These are phyloP conservation scores for Oryza australiensis DNA, from an alignment of 176 grass and related monocot species.

Conservation along the genomic window DNA sequence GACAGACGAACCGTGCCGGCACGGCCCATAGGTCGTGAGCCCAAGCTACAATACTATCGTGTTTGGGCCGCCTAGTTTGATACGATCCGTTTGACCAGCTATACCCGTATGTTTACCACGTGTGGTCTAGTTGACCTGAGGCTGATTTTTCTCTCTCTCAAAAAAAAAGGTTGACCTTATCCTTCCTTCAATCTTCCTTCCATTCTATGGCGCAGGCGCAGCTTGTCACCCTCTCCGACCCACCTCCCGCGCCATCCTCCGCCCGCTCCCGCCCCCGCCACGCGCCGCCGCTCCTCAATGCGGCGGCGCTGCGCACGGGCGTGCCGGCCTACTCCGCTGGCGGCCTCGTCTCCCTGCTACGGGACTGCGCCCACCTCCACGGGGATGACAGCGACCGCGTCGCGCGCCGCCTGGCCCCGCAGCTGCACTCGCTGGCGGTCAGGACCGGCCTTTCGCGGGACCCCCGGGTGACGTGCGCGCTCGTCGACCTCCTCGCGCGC, in stretches of 20 bases:
- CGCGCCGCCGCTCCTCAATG: slow-evolving; percentile 23
- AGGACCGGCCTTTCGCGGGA: slow-evolving; percentile 47
- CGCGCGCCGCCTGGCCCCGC: slow-evolving; percentile 41
- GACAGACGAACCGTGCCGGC: no score
- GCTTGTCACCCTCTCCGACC: slow-evolving; percentile 37
- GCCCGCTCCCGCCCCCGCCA: background rate
- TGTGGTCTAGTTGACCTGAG: no score
- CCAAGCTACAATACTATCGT: no score
- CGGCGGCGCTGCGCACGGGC: background rate
- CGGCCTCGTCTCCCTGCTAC: slow-evolving; percentile 48
- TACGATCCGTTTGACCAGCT: no score
- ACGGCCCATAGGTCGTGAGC: no score
- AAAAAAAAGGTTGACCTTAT: no score
- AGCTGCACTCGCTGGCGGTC: slow-evolving; percentile 57
- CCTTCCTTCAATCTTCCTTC: slow-evolving; percentile 29
- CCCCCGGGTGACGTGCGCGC: slow-evolving; percentile 58
- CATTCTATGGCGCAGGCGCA: slow-evolving; percentile 10
- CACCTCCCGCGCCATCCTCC: slow-evolving; percentile 39
- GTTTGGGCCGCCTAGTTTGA: no score
- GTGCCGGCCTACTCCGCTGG: slow-evolving; percentile 1
- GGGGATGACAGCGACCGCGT: background rate
- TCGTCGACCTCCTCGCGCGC: slow-evolving; percentile 65
- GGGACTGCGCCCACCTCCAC: slow-evolving; percentile 47
- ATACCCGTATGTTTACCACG: no score
- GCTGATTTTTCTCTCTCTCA: no score